Base-by-base conservation (phyloP, 1,284 basidiomycete genomes). In the Phlebopus sp. region DNA sequence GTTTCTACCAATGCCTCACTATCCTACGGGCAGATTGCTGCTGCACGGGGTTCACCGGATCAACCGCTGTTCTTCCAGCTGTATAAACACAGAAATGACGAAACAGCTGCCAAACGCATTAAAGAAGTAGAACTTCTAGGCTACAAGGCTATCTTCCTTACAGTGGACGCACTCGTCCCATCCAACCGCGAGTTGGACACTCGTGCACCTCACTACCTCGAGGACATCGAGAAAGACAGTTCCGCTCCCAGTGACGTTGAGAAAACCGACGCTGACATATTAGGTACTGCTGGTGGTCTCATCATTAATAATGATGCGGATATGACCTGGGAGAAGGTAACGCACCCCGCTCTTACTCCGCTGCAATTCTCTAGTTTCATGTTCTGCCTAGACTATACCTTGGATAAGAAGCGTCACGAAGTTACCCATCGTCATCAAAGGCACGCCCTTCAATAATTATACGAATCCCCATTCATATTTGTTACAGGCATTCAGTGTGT, bases 1-100 rank as follows among this genome's bases (percentile, higher is more conserved):
- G 87, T 95, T 44, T 95, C 92, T 4, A 85, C 83, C 36, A 93
- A 95, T 64, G 83, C 94, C 1, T 93, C 90, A 0, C 73, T 92
- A 54, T 89, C 90, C 0, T 77, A 79, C 45, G 77, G 76, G 11
- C 81, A 87, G 54, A 89, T 95, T 50, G 82, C 84, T 7, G 71
- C 72, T 9, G 79, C 78, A 14, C 70, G 77, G 21, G 74, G 81
- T 3, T 63, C 69, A 29, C 74, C 78, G 3, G 73, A 75, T 2
- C 90, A 93, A 63, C 75, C 80, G 0, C 72, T 94, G 25, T 92
- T 92, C 69, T 94, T 92, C 72, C 86, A 87, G 63, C 72, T 97
- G 27, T 97, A 97, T 69, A 92, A 96, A 63, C 84, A 93, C 68
- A 73, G 73, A 40, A 79, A 92, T 60, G 79, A 91, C 42, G 62